Evolutionary conservation across 2,329 filamentous ascomycete species (phyloP).

Genomic region (Neoascochyta sp.): DNA sequence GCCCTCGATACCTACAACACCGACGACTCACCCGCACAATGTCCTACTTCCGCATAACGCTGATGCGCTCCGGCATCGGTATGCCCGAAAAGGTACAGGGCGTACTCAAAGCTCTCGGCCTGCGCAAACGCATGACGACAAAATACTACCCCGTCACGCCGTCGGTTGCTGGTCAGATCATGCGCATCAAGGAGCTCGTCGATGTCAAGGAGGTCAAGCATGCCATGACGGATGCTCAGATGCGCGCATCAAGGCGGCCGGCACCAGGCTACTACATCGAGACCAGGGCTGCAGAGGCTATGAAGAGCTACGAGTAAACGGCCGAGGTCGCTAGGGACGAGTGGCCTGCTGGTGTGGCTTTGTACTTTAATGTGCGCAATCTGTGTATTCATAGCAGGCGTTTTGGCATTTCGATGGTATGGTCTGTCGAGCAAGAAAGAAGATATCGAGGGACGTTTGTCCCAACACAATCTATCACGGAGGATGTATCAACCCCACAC

Average conservation of each 20-base stretch:
- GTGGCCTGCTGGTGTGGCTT: no score
- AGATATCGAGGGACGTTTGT: not conserved
- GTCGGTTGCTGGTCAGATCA: constrained; percentile 82
- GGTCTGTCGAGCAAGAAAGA: no score
- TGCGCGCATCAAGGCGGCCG: constrained; percentile 68
- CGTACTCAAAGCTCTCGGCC: constrained; percentile 78
- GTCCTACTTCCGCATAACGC: constrained; percentile 86
- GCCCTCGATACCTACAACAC: constrained; percentile 2
- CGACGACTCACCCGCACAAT: constrained; percentile 47
- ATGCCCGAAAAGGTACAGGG: constrained; percentile 72
- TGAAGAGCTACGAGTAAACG: constrained; percentile 12
- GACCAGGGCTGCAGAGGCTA: constrained; percentile 39
- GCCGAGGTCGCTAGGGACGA: no score
- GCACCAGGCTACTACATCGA: constrained; percentile 80
- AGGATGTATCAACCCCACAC: not conserved
- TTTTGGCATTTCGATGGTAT: no score
- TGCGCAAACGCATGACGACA: constrained; percentile 78
- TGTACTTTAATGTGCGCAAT: no score
- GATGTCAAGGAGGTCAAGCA: constrained; percentile 72
- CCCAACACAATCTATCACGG: not conserved
- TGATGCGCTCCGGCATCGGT: constrained; percentile 85
- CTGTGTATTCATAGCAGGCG: no score
- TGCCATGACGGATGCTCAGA: constrained; percentile 61
- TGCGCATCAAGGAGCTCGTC: constrained; percentile 91
- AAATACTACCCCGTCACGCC: constrained; percentile 84